Percentiles rank a stretch among this genome's conserved stretches.
Evolutionary conservation across 805 yeast genomes (phyloP).

Genomic region (Suhomyces faveliae): DNA sequence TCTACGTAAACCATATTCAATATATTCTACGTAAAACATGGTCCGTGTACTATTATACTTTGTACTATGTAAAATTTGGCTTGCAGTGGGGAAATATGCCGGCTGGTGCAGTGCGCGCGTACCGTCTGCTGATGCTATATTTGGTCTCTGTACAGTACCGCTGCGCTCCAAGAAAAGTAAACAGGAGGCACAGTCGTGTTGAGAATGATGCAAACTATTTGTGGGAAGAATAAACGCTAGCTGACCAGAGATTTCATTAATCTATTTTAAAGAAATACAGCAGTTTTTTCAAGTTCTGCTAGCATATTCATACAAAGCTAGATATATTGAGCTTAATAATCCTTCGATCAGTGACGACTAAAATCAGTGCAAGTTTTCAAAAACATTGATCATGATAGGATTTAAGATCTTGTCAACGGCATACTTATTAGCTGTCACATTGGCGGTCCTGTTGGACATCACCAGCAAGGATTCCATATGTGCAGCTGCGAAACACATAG

Average conservation of each 20-base stretch:
- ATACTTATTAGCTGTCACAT: not conserved
- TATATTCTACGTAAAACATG: not conserved
- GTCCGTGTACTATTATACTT: too few relatives aligned
- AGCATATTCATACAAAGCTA: too few relatives aligned
- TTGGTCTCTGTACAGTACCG: conserved; percentile 4
- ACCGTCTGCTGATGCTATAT: not conserved
- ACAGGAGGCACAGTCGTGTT: conserved; percentile 7
- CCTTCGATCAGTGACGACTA: too few relatives aligned
- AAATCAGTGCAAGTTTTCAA: not conserved
- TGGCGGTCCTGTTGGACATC: conserved; percentile 40
- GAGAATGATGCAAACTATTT: not conserved
- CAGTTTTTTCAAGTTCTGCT: not conserved
- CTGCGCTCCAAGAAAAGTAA: conserved; percentile 1
- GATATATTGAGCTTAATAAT: too few relatives aligned
- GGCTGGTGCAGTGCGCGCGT: not conserved
- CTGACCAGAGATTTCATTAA: not conserved
- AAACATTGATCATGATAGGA: conserved; percentile 1
- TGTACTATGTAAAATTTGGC: too few relatives aligned
- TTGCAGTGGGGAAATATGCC: not conserved
- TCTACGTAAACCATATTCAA: not conserved
- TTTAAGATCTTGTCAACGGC: not conserved
- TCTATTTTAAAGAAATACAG: not conserved
- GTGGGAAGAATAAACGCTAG: not conserved
- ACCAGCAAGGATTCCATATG: conserved; percentile 39
- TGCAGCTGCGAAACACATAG: conserved; percentile 35